Percentiles rank a stretch among this genome's conserved stretches.
Conservation (phyloP, 495 filamentous ascomycete species). For the Aspergillus campestris region DNA sequence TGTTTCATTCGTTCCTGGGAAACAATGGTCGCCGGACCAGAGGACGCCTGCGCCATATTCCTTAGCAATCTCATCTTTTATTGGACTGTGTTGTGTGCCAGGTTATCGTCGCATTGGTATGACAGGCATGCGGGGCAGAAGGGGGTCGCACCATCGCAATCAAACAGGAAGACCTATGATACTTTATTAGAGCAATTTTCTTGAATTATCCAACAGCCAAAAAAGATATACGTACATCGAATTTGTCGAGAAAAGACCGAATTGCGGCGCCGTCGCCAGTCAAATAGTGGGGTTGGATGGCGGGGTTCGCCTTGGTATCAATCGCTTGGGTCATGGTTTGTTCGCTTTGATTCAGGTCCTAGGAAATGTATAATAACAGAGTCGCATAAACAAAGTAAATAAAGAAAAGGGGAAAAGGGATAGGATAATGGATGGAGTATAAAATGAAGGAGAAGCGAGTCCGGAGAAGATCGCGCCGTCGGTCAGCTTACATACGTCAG, state of each 20-base stretch:
- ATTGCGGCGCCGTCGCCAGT: conserved; percentile 70
- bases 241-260: conserved; percentile 73
- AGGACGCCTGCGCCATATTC: conserved; percentile 64
- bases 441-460: no score
- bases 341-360: not conserved
- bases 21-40: conserved; percentile 89
- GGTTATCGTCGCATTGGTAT: conserved; percentile 2
- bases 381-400: no score
- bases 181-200: conserved; percentile 1
- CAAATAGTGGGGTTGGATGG: conserved; percentile 56
- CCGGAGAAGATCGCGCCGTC: no score
- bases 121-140: conserved; percentile 2
- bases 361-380: not conserved
- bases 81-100: no score
- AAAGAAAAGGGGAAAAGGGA: no score
- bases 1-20: conserved; percentile 74
- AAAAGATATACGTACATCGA: conserved; percentile 63
- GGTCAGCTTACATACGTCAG: no score
- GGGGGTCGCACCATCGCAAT: conserved; percentile 77
- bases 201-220: not conserved
- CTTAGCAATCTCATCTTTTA: conserved; percentile 5
- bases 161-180: conserved; percentile 81
- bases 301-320: conserved; percentile 8
- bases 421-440: no score
- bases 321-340: not conserved